phyloP scores from a whole-genome alignment of 1,139 yeast genomes.

The Maudiozyma humilis region DNA sequence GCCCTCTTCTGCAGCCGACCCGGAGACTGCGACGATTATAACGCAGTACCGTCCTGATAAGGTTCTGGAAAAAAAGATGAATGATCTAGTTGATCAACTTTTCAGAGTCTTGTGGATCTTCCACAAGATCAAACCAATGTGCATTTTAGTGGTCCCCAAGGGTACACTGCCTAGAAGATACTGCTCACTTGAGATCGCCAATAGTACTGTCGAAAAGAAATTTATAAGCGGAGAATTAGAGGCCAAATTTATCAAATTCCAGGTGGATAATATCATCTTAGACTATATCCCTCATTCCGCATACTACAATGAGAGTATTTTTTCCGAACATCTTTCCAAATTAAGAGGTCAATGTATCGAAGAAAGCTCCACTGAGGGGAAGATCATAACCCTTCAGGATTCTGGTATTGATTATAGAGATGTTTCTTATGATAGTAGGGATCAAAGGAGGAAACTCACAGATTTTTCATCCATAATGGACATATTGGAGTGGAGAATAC shows the following conservation, averaged over 20 bases:
- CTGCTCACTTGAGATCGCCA: conserved; percentile 64
- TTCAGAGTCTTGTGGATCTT: conserved; percentile 54
- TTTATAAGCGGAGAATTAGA: conserved; percentile 69
- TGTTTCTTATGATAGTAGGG: conserved; percentile 61
- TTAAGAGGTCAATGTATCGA: conserved; percentile 23
- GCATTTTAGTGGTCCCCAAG: conserved; percentile 73
- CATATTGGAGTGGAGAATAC: conserved; percentile 69
- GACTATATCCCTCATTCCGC: conserved; percentile 32
- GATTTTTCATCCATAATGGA: conserved; percentile 68
- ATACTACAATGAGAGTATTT: conserved; percentile 30
- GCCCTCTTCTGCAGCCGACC: conserved; percentile 5
- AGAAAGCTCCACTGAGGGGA: conserved; percentile 8
- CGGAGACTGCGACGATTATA: not conserved
- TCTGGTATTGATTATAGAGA: conserved; percentile 76
- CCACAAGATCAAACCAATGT: conserved; percentile 72
- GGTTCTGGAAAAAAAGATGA: conserved; percentile 24
- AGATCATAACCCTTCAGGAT: conserved; percentile 39
- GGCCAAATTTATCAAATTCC: conserved; percentile 73
- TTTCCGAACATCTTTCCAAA: conserved; percentile 29
- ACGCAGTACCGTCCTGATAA: conserved; percentile 14
- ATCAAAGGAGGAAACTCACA: conserved; percentile 59
- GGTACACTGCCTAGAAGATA: conserved; percentile 70
- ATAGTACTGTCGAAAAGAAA: conserved; percentile 77
- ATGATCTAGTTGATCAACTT: conserved; percentile 67
- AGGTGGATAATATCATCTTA: conserved; percentile 29